Percentiles rank a stretch among this genome's conserved stretches.
phyloP scores from a whole-genome alignment of 495 filamentous ascomycete species.

The Chaetomium fimeti region DNA sequence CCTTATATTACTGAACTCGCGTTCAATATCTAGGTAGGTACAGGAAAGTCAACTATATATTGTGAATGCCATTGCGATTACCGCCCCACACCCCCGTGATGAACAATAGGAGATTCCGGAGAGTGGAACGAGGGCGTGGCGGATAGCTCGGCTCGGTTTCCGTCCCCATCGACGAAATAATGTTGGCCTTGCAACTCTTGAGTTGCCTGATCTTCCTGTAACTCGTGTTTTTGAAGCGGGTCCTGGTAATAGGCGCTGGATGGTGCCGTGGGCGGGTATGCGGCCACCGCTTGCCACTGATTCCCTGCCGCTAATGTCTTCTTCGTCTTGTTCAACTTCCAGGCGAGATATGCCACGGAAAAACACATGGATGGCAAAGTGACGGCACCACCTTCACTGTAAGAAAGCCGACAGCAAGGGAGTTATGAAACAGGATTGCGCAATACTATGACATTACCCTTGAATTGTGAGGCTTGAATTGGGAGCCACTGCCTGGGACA shows the following conservation, averaged over 20 bases:
- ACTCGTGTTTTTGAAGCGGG: not conserved
- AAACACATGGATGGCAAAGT: too few relatives aligned
- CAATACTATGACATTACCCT: too few relatives aligned
- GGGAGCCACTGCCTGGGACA: too few relatives aligned
- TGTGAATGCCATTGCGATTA: not conserved
- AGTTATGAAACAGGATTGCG: too few relatives aligned
- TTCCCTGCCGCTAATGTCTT: not conserved
- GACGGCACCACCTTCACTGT: too few relatives aligned
- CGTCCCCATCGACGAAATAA: not conserved
- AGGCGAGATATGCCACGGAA: conserved; percentile 4
- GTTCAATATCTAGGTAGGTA: not conserved
- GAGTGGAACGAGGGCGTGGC: not conserved
- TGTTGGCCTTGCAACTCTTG: not conserved
- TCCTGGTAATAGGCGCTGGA: not conserved
- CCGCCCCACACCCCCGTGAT: not conserved
- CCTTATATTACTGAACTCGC: not conserved
- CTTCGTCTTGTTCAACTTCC: not conserved
- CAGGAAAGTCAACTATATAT: not conserved
- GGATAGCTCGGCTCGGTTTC: not conserved
- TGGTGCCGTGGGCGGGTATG: not conserved
- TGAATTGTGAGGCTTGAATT: too few relatives aligned
- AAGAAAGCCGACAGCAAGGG: too few relatives aligned
- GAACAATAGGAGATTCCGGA: not conserved
- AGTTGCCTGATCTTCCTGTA: not conserved
- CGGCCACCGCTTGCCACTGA: not conserved